Evolutionary conservation across 169 alveolate species (phyloP), one percentile per base, ranked within the genome.

Genomic region (Babesia microti): DNA sequence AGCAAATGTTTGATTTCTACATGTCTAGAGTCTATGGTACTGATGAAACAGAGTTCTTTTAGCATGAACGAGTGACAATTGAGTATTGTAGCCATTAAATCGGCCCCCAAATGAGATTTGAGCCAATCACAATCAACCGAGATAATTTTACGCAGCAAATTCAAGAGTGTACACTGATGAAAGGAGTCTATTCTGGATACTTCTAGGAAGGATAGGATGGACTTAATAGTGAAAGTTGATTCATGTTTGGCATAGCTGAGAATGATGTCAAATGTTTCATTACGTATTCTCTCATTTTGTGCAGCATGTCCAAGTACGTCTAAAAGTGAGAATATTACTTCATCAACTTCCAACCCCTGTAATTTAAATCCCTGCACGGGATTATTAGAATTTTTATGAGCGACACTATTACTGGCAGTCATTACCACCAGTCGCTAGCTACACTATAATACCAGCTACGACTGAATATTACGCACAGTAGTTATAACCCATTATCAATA

Each of bases 241-340:
- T 65, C 70, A 28, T 21, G 18, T 1, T 18, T 24, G 2, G 76
- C 69, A 32, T 44, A 65, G 29, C 59, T 29, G 41, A 65, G 48
- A 18, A 65, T 33, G 23, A 70, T 44, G 45, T 26, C 55, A 17
- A 57, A 41, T 5, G 59, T 50, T 17, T 59, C 53, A 21, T 27
- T 29, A n/a, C 14, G 24, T 14, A 52, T 55, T 37, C 39, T 53
- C 4, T 53, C 51, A 26, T 47, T 49, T 4, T 36, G 49, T 12
- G 53, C 76, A 17, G 55, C 61, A 4, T 54, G 39, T 22, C 76
- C 57, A 33, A n/a, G n/a, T n/a, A n/a, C n/a, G n/a, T 65, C 76
- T 45, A 65, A 30, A n/a, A 65, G 57, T 34, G 57, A 65, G 55
- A 47, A 65, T 0, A 65, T 19, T 24, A 56, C 70, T 28, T 55